Percentiles rank a stretch among this genome's conserved stretches.
Evolutionary conservation across 116 monocot species (phyloP).

Genomic region (Posidonia oceanica): DNA sequence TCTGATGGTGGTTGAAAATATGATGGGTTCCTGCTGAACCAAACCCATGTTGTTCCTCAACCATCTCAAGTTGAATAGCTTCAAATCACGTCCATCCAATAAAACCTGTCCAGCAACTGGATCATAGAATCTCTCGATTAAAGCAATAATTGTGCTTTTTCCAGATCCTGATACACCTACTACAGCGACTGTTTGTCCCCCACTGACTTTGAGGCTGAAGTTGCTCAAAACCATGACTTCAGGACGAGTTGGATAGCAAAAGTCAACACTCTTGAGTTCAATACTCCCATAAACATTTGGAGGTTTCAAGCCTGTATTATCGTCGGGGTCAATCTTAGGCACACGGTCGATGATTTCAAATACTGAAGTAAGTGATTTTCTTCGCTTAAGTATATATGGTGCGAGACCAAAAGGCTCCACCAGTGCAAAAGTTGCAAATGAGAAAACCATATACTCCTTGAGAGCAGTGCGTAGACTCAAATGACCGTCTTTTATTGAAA

Average conservation of each 20-base stretch:
- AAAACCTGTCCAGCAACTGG: constrained; percentile 74
- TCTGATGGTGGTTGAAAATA: constrained; percentile 87
- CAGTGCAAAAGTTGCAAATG: constrained; percentile 89
- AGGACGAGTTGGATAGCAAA: constrained; percentile 74
- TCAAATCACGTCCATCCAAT: constrained; percentile 83
- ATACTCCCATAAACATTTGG: constrained; percentile 90
- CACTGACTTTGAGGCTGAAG: constrained; percentile 85
- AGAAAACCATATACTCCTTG: constrained; percentile 92
- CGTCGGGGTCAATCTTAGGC: constrained; percentile 89
- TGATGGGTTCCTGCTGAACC: constrained; percentile 89
- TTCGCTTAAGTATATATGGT: constrained; percentile 83
- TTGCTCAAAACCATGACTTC: constrained; percentile 73
- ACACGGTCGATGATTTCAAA: constrained; percentile 92
- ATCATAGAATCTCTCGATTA: constrained; percentile 95
- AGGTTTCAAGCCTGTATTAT: constrained; percentile 72
- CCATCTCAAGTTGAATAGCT: constrained; percentile 81
- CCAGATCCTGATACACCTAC: constrained; percentile 96
- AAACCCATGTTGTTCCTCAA: constrained; percentile 87
- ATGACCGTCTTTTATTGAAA: constrained; percentile 36
- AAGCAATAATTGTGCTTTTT: constrained; percentile 89
- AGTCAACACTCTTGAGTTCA: constrained; percentile 76
- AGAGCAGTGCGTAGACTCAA: constrained; percentile 46
- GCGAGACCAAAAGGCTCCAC: constrained; percentile 98
- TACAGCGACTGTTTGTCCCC: constrained; percentile 90
- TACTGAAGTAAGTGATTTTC: constrained; percentile 70